Evolutionary conservation across 1,284 basidiomycete genomes (phyloP), one percentile per base, ranked within the genome.

Genomic region (Lentinus polychrous): DNA sequence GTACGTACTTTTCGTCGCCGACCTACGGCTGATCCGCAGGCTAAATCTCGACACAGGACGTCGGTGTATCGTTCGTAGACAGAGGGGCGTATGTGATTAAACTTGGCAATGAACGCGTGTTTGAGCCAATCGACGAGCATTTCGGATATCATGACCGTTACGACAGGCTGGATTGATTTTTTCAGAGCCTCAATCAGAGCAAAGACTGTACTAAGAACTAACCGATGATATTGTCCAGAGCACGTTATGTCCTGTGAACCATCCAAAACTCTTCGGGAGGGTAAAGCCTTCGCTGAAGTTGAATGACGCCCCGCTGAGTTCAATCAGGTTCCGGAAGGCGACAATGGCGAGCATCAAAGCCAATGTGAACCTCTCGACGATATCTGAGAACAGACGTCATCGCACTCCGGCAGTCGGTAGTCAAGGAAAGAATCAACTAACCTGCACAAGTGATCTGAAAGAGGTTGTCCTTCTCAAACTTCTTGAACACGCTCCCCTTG

Each of bases 401-500:
- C n/a, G 17, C n/a, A 37, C n/a, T 17, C 27, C 17, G 31, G 24
- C 1, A 20, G 32, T 18, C 31, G n/a, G 8, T 32, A 32, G 18
- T n/a, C 20, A 27, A 10, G 11, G 15, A 42, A 24, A 18, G 46
- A n/a, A 42, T 8, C n/a, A 33, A 17, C 4, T 37, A 7, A 91
- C 91, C 89, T 54, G 94, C 94, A 61, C 94, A 97, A 49, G 94
- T 96, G 55, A 99, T 94, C 66, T 99, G 96, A 64, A 99, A 98
- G n/a, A 99, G 77, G 61, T 91, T 98, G 61, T 99, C 96, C 66
- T 98, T 99, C 65, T 99, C 96, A 59, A 99, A 99, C 65, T 91
- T 98, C 69, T 99, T 99, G 79, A 99, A 99, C 0, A 99, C 96
- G 58, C 88, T 94, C 34, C 95, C 94, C 68, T 99, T 99, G 70